These are phyloP conservation scores for Phytophthora multivora DNA, from an alignment of 352 stramenopile species.

Conservation along the genomic window DNA sequence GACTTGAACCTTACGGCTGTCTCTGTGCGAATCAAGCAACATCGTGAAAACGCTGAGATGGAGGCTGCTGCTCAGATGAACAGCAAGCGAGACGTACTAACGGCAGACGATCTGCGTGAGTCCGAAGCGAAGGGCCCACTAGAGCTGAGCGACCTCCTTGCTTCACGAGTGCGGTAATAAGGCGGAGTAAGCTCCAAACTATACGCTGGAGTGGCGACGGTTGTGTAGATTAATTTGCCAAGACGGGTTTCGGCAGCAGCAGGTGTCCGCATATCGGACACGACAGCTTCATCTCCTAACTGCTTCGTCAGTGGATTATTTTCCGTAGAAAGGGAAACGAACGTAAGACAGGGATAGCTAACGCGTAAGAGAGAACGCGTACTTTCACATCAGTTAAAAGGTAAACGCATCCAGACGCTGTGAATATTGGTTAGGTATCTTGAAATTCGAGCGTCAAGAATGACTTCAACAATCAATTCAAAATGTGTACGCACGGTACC, in stretches of 20 bases:
- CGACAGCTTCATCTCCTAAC: background rate
- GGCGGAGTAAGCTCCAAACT: background rate
- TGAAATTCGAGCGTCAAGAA: too few relatives aligned
- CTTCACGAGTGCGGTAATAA: constrained; percentile 31
- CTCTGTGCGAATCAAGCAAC: constrained; percentile 56
- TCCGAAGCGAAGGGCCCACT: constrained; percentile 48
- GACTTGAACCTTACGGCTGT: constrained; percentile 62
- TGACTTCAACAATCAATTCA: constrained; percentile 10
- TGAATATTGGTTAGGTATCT: too few relatives aligned
- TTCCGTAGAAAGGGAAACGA: constrained; percentile 9
- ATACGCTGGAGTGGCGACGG: constrained; percentile 9
- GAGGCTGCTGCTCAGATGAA: constrained; percentile 25
- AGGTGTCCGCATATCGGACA: background rate
- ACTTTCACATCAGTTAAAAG: constrained; percentile 31
- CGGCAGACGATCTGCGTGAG: constrained; percentile 53
- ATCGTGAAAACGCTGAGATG: constrained; percentile 38
- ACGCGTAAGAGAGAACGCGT: constrained; percentile 29
- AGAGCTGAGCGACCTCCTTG: constrained; percentile 50
- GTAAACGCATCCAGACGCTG: constrained; percentile 24
- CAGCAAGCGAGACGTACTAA: constrained; percentile 47
- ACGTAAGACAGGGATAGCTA: constrained; percentile 18
- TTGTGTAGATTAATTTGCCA: constrained; percentile 36
- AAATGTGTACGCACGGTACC: constrained; percentile 9
- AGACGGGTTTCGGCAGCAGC: background rate
- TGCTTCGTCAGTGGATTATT: constrained; percentile 16